Evolutionary conservation across 192 early-diverging fungal species (phyloP).

Genomic region (Coemansia sp.): DNA sequence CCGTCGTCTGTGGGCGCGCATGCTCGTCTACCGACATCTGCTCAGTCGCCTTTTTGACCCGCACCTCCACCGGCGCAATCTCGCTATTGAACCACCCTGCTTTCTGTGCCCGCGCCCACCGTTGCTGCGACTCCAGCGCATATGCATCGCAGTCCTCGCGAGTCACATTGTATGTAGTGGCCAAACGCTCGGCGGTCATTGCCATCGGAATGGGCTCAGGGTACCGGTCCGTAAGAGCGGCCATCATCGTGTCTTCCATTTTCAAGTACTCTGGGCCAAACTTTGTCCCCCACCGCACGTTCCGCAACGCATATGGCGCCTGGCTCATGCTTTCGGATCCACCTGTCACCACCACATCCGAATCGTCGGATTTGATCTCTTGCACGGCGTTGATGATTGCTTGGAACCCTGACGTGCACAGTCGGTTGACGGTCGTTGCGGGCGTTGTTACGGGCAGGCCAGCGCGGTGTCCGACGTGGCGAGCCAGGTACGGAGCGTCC

Average conservation of each 20-base stretch:
- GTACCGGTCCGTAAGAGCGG: conserved; percentile 81
- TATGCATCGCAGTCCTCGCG: conserved; percentile 82
- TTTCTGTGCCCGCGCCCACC: conserved; percentile 79
- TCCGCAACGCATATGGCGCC: conserved; percentile 82
- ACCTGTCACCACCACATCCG: conserved; percentile 83
- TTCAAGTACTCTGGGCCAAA: conserved; percentile 82
- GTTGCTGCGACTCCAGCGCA: conserved; percentile 80
- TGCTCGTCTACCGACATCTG: conserved; percentile 80
- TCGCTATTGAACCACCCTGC: conserved; percentile 78
- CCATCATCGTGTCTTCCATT: conserved; percentile 86
- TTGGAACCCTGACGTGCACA: conserved; percentile 97
- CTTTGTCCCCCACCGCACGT: conserved; percentile 79
- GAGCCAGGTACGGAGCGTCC: conserved; percentile 86
- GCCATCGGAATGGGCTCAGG: conserved; percentile 86
- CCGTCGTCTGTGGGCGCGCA: conserved; percentile 80
- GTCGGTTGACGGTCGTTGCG: conserved; percentile 90
- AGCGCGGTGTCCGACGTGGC: conserved; percentile 89
- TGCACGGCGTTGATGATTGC: conserved; percentile 91
- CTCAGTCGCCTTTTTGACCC: conserved; percentile 68
- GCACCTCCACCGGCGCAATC: conserved; percentile 81
- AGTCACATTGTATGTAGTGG: conserved; percentile 76
- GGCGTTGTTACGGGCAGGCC: conserved; percentile 82
- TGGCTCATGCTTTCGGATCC: conserved; percentile 94
- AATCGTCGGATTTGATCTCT: conserved; percentile 82
- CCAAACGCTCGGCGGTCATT: conserved; percentile 93